These are phyloP conservation scores for Exophiala aquamarina DNA, from an alignment of 2,329 filamentous ascomycete genomes.

Conservation along the genomic window DNA sequence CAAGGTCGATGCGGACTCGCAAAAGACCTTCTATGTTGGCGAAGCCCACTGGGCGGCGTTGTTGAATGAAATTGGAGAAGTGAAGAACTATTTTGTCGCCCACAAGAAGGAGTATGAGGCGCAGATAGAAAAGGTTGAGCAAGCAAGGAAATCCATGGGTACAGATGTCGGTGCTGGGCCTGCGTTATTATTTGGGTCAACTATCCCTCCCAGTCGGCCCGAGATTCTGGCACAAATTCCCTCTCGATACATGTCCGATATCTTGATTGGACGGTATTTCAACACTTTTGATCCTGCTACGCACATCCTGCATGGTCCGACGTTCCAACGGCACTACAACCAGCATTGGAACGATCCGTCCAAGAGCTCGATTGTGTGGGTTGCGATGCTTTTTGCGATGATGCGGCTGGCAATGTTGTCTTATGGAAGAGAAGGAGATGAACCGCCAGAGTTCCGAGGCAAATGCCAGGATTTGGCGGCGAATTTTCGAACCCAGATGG, in stretches of 20 bases:
- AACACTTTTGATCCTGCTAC: constrained; percentile 71
- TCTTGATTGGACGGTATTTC: constrained; percentile 86
- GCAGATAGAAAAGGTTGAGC: constrained; percentile 73
- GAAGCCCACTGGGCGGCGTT: constrained; percentile 83
- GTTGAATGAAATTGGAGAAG: constrained; percentile 81
- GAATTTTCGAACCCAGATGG: constrained; percentile 54
- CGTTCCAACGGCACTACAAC: constrained; percentile 73
- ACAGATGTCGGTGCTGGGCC: constrained; percentile 63
- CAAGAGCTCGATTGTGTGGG: constrained; percentile 60
- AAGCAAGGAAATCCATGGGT: constrained; percentile 60
- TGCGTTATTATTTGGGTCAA: constrained; percentile 74
- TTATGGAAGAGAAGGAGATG: constrained; percentile 61
- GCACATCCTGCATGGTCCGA: constrained; percentile 77
- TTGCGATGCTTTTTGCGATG: constrained; percentile 63
- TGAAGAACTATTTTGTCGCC: constrained; percentile 82
- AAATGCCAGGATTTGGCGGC: constrained; percentile 51
- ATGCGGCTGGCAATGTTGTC: constrained; percentile 65
- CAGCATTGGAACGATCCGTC: constrained; percentile 60
- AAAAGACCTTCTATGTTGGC: constrained; percentile 77
- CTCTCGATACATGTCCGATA: constrained; percentile 76
- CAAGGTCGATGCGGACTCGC: constrained; percentile 73
- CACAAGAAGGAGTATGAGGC: constrained; percentile 89
- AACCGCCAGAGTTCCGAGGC: constrained; percentile 62
- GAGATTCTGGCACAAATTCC: constrained; percentile 82
- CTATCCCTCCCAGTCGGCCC: constrained; percentile 65